A percentile compares a stretch with the other conserved stretches of the same genome.
Evolutionary conservation across 2,329 filamentous ascomycete genomes (phyloP).

Genomic region (Mollisiaceae sp.): DNA sequence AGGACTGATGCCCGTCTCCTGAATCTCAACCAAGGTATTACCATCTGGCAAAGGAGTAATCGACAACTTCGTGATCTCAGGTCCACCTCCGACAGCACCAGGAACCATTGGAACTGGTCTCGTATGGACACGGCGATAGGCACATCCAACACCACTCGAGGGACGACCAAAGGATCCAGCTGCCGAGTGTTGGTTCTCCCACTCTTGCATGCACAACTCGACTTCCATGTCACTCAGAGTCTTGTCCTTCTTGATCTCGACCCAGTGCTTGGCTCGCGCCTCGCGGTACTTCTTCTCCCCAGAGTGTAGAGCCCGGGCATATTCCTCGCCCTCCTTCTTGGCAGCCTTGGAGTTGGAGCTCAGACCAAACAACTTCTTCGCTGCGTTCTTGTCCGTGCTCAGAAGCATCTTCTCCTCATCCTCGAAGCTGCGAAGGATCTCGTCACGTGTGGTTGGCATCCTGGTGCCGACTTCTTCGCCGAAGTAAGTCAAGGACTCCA

Average conservation of each 20-base stretch:
- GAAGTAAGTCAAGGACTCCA: neutral
- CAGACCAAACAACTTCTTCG: neutral
- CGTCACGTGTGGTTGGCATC: neutral
- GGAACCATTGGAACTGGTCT: too few species aligned
- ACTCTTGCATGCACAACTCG: neutral
- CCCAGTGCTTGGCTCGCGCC: neutral
- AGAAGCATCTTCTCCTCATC: neutral
- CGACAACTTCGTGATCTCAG: too few species aligned
- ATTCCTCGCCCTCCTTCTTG: neutral
- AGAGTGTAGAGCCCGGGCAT: neutral
- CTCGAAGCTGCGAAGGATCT: neutral
- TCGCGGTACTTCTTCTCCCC: conserved; percentile 1
- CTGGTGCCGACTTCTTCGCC: neutral
- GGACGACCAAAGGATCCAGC: neutral
- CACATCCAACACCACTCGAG: neutral
- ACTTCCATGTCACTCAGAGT: neutral
- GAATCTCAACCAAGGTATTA: too few species aligned
- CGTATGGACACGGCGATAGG: neutral
- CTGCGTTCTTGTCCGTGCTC: neutral
- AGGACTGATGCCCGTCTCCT: neutral
- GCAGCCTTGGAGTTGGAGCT: neutral
- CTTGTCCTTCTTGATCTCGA: neutral
- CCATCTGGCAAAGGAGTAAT: too few species aligned
- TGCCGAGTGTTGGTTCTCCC: neutral
- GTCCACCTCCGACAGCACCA: too few species aligned